A percentile compares a stretch with the other conserved stretches of the same genome.
Conservation (phyloP, 2,329 filamentous ascomycete species). For the Neoscytalidium dimidiatum region DNA sequence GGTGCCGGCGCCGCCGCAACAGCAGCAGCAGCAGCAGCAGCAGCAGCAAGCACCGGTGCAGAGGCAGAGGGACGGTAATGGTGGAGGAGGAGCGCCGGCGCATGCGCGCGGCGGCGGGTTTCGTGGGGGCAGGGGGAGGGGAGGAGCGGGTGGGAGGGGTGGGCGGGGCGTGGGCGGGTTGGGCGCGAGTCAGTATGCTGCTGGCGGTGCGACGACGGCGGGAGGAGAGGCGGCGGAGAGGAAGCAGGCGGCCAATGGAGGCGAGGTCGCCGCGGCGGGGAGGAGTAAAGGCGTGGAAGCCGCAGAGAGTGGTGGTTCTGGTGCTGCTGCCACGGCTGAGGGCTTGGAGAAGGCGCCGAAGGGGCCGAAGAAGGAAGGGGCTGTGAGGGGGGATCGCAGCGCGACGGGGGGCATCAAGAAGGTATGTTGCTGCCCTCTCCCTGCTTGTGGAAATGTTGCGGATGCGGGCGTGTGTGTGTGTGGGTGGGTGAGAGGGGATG, state of each 20-base stretch:
- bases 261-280: conserved; percentile 19
- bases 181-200: conserved; percentile 14
- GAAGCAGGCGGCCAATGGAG: conserved; percentile 20
- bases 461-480: not conserved
- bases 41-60: conserved; percentile 6
- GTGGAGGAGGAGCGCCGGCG: conserved; percentile 25
- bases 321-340: conserved; percentile 28
- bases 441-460: not conserved
- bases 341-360: conserved; percentile 22
- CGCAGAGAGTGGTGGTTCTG: no score
- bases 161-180: conserved; percentile 21
- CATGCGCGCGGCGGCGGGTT: conserved; percentile 18
- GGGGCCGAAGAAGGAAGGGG: conserved; percentile 27
- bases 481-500: not conserved
- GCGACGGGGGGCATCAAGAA: conserved; percentile 55
- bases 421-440: conserved; percentile 30
- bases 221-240: conserved; percentile 17
- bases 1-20: not conserved
- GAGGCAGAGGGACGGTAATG: conserved; percentile 26
- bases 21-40: not conserved
- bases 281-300: conserved; percentile 25
- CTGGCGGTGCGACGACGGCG: not conserved
- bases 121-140: conserved; percentile 21
- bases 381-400: conserved; percentile 57
- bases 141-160: conserved; percentile 21